Conservation (phyloP, 129 eudicot genomes). For the Lactuca sativa region DNA sequence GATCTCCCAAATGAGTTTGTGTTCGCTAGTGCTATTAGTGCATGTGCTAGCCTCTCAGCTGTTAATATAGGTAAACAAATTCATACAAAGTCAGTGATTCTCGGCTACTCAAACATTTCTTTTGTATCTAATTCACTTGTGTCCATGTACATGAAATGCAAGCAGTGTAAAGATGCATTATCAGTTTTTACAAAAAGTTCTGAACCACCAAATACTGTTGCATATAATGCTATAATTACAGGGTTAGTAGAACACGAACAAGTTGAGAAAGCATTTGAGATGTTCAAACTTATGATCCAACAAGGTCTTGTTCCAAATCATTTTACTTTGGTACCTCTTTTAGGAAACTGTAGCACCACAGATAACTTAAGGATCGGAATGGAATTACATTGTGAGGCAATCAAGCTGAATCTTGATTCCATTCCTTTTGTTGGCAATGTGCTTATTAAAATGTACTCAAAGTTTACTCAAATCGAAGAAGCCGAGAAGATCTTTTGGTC, state of each 20-base stretch:
- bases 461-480: constrained; percentile 41
- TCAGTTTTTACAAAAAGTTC: constrained; percentile 30
- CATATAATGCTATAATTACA: constrained; percentile 58
- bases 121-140: constrained; percentile 70
- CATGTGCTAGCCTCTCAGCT: constrained; percentile 51
- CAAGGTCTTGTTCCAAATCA: constrained; percentile 63
- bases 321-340: constrained; percentile 52
- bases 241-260: constrained; percentile 61
- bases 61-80: constrained; percentile 48
- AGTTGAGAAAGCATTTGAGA: constrained; percentile 44
- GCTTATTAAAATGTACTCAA: constrained; percentile 62
- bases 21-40: constrained; percentile 64
- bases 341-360: constrained; percentile 39
- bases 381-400: constrained; percentile 58
- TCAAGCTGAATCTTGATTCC: constrained; percentile 61
- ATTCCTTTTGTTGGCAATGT: constrained; percentile 67
- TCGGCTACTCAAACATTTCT: constrained; percentile 37
- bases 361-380: constrained; percentile 43
- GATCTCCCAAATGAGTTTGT: constrained; percentile 55
- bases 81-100: constrained; percentile 47
- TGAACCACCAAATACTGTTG: constrained; percentile 38
- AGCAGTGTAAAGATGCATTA: constrained; percentile 51
- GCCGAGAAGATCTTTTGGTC: constrained; percentile 53
- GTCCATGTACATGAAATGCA: constrained; percentile 72
- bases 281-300: constrained; percentile 51